These are phyloP conservation scores for Talinum fruticosum DNA, from an alignment of 148 eudicot genomes.

Conservation along the genomic window DNA sequence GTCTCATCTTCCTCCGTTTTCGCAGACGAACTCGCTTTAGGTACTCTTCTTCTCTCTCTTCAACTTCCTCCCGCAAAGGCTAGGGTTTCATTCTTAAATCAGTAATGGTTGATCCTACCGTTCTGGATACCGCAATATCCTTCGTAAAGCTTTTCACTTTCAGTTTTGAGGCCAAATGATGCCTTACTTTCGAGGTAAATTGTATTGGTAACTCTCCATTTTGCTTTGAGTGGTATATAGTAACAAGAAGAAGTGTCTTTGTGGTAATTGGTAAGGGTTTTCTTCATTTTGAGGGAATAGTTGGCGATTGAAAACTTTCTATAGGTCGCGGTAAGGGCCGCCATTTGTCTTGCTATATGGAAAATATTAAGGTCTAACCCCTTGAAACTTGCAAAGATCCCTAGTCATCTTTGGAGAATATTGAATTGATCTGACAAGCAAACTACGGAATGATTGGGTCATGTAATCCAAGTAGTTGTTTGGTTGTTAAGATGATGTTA, in stretches of 20 bases:
- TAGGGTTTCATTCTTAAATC: conserved; percentile 26
- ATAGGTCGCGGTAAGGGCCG: too few species aligned
- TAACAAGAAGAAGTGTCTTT: too few species aligned
- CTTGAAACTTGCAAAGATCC: too few species aligned
- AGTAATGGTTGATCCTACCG: not conserved
- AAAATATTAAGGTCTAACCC: too few species aligned
- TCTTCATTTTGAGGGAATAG: too few species aligned
- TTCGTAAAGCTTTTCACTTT: not conserved
- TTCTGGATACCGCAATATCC: not conserved
- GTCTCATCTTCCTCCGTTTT: not conserved
- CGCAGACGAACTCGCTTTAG: conserved; percentile 32
- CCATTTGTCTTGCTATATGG: too few species aligned
- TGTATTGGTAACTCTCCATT: not conserved
- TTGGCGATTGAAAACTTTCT: too few species aligned
- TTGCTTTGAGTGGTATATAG: not conserved
- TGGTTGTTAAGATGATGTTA: conserved; percentile 1
- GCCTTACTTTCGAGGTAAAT: not conserved
- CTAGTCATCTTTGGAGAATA: too few species aligned
- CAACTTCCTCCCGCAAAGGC: not conserved
- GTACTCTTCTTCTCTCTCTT: conserved; percentile 27
- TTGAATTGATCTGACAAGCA: not conserved
- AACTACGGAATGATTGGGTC: not conserved
- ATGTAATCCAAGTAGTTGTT: not conserved
- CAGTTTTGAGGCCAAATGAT: not conserved
- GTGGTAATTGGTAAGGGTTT: too few species aligned